These are phyloP conservation scores for Detonula confervacea DNA, from an alignment of 352 stramenopile species.

Conservation along the genomic window DNA sequence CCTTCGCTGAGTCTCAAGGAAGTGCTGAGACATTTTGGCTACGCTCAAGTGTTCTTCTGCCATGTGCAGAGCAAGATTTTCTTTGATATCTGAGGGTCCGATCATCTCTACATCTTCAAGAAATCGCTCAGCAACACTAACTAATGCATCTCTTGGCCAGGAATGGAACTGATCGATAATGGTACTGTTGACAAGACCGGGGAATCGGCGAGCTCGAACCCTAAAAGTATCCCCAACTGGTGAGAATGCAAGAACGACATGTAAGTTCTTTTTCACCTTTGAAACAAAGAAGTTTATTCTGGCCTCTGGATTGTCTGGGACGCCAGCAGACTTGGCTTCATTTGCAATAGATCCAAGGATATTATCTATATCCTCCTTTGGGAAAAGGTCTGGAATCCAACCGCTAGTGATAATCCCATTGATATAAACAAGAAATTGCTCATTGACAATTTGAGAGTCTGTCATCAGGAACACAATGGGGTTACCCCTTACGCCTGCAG, in stretches of 20 bases:
- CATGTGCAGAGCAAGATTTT: constrained; percentile 95
- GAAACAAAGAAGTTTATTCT: constrained; percentile 96
- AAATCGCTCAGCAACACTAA: constrained; percentile 95
- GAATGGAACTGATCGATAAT: constrained; percentile 98
- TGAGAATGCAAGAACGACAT: constrained; percentile 97
- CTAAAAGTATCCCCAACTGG: constrained; percentile 96
- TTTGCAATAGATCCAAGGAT: constrained; percentile 91
- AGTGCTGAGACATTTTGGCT: constrained; percentile 93
- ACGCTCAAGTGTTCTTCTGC: constrained; percentile 97
- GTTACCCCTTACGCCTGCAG: constrained; percentile 92
- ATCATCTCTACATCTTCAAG: constrained; percentile 94
- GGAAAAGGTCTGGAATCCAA: constrained; percentile 97
- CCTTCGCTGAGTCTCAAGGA: constrained; percentile 93
- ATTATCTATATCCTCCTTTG: constrained; percentile 95
- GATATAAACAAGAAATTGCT: constrained; percentile 98
- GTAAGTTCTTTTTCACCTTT: constrained; percentile 93
- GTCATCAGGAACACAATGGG: constrained; percentile 97
- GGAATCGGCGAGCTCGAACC: constrained; percentile 94
- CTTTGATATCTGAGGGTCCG: constrained; percentile 86
- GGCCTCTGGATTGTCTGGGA: constrained; percentile 92
- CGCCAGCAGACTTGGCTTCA: constrained; percentile 93
- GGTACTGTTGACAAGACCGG: constrained; percentile 96
- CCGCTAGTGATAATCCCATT: constrained; percentile 96
- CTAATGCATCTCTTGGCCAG: constrained; percentile 95
- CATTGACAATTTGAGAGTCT: constrained; percentile 98